Base-by-base conservation (phyloP, 768 basidiomycete genomes). In the Trametes gibbosa region DNA sequence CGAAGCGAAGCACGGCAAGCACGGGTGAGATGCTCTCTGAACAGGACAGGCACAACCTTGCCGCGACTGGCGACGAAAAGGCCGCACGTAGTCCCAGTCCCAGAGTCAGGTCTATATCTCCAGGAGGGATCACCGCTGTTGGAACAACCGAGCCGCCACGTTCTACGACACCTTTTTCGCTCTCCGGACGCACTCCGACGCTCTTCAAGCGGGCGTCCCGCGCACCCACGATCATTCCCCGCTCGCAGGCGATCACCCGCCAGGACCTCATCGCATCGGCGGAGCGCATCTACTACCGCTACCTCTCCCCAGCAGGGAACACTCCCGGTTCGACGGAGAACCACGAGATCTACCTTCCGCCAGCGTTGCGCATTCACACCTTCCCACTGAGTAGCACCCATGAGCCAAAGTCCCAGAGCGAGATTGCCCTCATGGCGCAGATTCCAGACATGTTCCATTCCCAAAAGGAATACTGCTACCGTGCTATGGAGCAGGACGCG, bases 271-370 rank as follows among this genome's bases (percentile, higher is more conserved):
- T 98, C 65, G 89, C 89, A 8, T 92, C 91, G 29, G 97, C 96
- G 10, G 97, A 98, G 70, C 92, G 95, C 68, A 98, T 99, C 66
- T 98, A 87, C 78, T 88, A 88, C 70, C 88, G 95, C 53, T 98
- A 98, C 75, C 87, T 99, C 59, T 89, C 90, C 5, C 90, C 89
- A 5, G 85, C 84, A 34, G 83, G 80, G n/a, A 87, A 85, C 69
- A 81, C 85, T 17, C 82, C 89, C 7, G 85, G 90, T 62, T 85
- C 88, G 16, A 84, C 85, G 13, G 91, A 95, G 70, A 95, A 94
- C 74, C 96, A 98, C 72, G 96, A 98, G 77, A 95, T 99, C 50
- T 98, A 98, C 72, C 87, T 99, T 19, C 97, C 97, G 0, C 91
- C 95, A 0, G 83, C 91, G 23, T 83, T 99, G 43, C 91, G 97